Evolutionary conservation across 2,329 filamentous ascomycete species (phyloP).

Genomic region (Talaromyces sp.): DNA sequence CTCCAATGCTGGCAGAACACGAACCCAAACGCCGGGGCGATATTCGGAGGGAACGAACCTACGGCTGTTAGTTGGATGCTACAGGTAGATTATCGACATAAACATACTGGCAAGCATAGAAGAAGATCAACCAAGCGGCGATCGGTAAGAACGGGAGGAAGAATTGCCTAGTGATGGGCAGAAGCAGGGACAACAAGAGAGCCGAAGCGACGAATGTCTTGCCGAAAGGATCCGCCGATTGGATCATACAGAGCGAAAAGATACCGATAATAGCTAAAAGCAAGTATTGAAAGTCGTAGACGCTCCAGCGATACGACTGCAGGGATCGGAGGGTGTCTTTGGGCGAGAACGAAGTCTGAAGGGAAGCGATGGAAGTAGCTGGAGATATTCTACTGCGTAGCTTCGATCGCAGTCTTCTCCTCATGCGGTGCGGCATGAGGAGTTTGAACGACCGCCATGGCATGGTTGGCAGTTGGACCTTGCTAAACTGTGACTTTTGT

Average conservation of each 20-base stretch:
- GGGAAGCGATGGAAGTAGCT: slow-evolving; percentile 68
- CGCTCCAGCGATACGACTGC: slow-evolving; percentile 73
- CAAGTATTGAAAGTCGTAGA: slow-evolving; percentile 82
- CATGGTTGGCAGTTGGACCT: slow-evolving; percentile 44
- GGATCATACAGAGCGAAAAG: slow-evolving; percentile 80
- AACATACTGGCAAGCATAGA: slow-evolving; percentile 87
- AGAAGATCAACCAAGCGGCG: slow-evolving; percentile 83
- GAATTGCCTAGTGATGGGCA: slow-evolving; percentile 87
- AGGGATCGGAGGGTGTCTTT: slow-evolving; percentile 73
- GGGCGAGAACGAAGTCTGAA: slow-evolving; percentile 81
- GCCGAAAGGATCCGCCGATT: slow-evolving; percentile 70
- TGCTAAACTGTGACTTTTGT: slow-evolving; percentile 44
- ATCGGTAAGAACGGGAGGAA: slow-evolving; percentile 84
- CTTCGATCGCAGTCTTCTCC: slow-evolving; percentile 67
- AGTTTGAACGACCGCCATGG: slow-evolving; percentile 53
- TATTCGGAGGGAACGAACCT: slow-evolving; percentile 89
- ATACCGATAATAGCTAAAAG: slow-evolving; percentile 71
- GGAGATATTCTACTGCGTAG: slow-evolving; percentile 66
- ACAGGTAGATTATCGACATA: not conserved
- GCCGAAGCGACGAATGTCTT: slow-evolving; percentile 71
- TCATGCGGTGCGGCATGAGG: slow-evolving; percentile 62
- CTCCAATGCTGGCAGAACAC: slow-evolving; percentile 87
- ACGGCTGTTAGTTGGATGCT: slow-evolving; percentile 14
- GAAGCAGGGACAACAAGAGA: slow-evolving; percentile 67
- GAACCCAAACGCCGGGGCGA: slow-evolving; percentile 91